These are phyloP conservation scores for Zygosaccharomyces gambellarensis DNA, from an alignment of 805 yeast genomes.

Conservation along the genomic window DNA sequence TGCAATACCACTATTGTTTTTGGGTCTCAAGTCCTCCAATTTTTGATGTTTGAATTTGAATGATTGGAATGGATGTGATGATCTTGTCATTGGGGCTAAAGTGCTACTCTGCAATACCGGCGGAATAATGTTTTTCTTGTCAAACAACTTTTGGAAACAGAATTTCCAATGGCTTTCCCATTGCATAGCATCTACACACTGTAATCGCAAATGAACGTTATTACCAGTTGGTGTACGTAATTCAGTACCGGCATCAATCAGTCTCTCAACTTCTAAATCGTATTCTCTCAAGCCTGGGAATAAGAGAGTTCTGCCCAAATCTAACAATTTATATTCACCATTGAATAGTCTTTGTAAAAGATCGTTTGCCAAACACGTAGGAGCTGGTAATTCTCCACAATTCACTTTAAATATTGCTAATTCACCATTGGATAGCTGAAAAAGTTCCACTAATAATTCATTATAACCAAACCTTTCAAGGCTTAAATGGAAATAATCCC, in stretches of 20 bases:
- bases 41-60: slow-evolving; percentile 20
- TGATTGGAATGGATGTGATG: slow-evolving; percentile 16
- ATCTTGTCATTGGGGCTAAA: slow-evolving; percentile 13
- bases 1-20: slow-evolving; percentile 14
- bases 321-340: slow-evolving; percentile 13
- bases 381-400: slow-evolving; percentile 16
- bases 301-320: slow-evolving; percentile 26
- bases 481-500: slow-evolving; percentile 23
- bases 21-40: slow-evolving; percentile 13
- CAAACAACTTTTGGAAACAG: slow-evolving; percentile 17
- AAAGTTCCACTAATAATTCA: slow-evolving; percentile 22
- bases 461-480: slow-evolving; percentile 16
- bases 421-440: slow-evolving; percentile 25
- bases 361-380: slow-evolving; percentile 4
- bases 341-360: slow-evolving; percentile 13
- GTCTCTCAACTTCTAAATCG: slow-evolving; percentile 19
- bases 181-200: slow-evolving; percentile 21
- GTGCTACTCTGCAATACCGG: slow-evolving; percentile 7
- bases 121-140: slow-evolving; percentile 7
- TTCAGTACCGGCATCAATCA: slow-evolving; percentile 11
- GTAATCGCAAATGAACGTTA: slow-evolving; percentile 16
- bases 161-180: slow-evolving; percentile 30
- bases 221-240: slow-evolving; percentile 25
- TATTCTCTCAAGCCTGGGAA: slow-evolving; percentile 25
- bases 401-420: slow-evolving; percentile 28